Conservation (phyloP, 129 eudicot species). For the Flaveria bidentis region DNA sequence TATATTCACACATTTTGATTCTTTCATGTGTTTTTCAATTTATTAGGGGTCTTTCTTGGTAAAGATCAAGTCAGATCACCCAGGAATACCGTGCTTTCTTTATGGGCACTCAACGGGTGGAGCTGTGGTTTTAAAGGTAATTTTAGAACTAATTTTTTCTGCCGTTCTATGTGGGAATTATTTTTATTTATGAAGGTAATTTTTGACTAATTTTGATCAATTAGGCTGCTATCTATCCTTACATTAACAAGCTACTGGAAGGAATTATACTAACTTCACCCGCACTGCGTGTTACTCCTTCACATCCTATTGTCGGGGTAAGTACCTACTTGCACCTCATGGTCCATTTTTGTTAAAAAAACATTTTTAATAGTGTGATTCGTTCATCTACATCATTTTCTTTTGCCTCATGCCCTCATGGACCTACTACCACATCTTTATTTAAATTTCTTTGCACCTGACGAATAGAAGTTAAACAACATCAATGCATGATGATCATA, state of each 20-base stretch:
- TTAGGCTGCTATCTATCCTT: constrained; percentile 90
- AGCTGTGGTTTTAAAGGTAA: constrained; percentile 86
- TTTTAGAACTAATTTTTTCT: not conserved
- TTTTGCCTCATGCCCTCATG: not conserved
- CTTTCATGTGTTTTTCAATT: not conserved
- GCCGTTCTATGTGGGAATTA: not conserved
- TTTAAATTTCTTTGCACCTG: constrained; percentile 1
- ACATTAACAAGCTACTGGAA: constrained; percentile 70
- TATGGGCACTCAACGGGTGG: constrained; percentile 99
- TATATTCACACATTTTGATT: not conserved
- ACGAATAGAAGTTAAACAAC: constrained; percentile 22
- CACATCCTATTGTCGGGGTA: constrained; percentile 97
- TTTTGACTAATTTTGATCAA: not conserved
- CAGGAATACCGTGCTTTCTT: constrained; percentile 87
- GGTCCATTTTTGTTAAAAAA: not conserved
- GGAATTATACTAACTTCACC: constrained; percentile 95
- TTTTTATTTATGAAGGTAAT: constrained; percentile 6
- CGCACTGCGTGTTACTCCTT: constrained; percentile 97
- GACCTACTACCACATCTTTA: not conserved
- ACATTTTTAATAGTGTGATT: not conserved
- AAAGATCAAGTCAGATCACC: constrained; percentile 78
- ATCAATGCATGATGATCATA: not conserved
- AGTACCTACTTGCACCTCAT: constrained; percentile 28
- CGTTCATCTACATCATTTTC: not conserved
- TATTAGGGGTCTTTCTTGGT: constrained; percentile 78